Evolutionary conservation across 768 basidiomycete species (phyloP).

Genomic region (Tephrocybe rancida): DNA sequence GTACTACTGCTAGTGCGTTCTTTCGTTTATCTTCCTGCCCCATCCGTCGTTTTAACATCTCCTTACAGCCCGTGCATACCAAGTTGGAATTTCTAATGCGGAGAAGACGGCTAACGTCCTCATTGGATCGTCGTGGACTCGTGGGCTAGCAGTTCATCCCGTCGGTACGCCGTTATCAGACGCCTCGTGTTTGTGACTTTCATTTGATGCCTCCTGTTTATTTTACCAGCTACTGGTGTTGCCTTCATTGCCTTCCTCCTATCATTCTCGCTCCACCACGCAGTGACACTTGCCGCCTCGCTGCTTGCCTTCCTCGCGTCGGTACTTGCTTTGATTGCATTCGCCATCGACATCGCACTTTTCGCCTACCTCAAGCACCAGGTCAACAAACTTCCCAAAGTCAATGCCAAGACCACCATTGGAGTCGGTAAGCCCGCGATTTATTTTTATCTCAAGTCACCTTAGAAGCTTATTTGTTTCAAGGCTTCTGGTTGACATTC

Average conservation of each 20-base stretch:
- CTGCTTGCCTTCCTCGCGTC: slow-evolving; percentile 74
- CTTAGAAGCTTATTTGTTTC: background rate
- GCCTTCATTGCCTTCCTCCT: slow-evolving; percentile 66
- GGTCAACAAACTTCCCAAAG: slow-evolving; percentile 49
- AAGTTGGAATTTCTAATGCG: slow-evolving; percentile 40
- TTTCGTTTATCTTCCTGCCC: background rate
- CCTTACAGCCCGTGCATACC: slow-evolving; percentile 57
- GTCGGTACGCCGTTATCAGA: slow-evolving; percentile 53
- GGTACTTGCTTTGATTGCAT: slow-evolving; percentile 67
- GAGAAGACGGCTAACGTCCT: slow-evolving; percentile 37
- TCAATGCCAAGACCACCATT: slow-evolving; percentile 50
- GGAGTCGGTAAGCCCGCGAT: slow-evolving; percentile 57
- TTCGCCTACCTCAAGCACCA: slow-evolving; percentile 62
- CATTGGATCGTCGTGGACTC: slow-evolving; percentile 66
- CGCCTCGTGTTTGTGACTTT: background rate
- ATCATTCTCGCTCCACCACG: slow-evolving; percentile 59
- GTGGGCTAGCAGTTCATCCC: slow-evolving; percentile 74
- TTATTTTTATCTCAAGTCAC: background rate
- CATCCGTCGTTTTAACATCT: background rate
- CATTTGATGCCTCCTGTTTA: background rate
- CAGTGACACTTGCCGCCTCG: slow-evolving; percentile 63
- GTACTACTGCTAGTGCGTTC: slow-evolving; percentile 46
- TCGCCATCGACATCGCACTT: slow-evolving; percentile 78
- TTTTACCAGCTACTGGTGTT: slow-evolving; percentile 46
- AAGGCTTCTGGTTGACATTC: slow-evolving; percentile 80